Percentiles rank a stretch among this genome's conserved stretches.
Conservation (phyloP, 202 grass and related monocot species). For the Carex arenaria region DNA sequence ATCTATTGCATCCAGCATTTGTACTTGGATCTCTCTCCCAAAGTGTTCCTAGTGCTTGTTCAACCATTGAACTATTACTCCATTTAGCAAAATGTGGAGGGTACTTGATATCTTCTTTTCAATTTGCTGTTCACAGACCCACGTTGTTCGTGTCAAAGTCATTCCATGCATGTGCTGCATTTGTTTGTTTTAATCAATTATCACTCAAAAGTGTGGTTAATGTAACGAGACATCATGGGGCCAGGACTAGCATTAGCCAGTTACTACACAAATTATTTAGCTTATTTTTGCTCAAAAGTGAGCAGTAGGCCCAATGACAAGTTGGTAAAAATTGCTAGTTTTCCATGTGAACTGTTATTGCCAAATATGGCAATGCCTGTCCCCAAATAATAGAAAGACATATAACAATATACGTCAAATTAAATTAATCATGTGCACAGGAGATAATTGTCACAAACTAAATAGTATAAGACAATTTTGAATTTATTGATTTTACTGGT, state of each 20-base stretch:
- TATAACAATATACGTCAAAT: background rate
- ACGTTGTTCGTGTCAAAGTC: background rate
- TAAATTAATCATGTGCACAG: background rate
- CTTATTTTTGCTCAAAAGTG: background rate
- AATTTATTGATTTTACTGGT: background rate
- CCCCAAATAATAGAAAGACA: background rate
- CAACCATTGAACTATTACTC: background rate
- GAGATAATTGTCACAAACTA: background rate
- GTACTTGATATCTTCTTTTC: background rate
- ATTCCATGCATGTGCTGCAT: background rate
- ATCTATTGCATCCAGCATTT: background rate
- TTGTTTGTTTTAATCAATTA: background rate
- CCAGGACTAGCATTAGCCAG: background rate
- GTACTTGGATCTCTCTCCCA: background rate
- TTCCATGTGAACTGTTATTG: background rate
- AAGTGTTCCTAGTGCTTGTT: background rate
- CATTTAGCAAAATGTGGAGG: constrained; percentile 11
- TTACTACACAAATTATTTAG: background rate
- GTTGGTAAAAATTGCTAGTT: background rate
- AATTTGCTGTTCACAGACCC: background rate
- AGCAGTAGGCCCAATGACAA: background rate
- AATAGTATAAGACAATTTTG: background rate
- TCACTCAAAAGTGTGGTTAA: background rate
- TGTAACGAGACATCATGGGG: background rate
- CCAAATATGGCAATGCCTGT: background rate